Base-by-base conservation (phyloP, 192 early-diverging fungal species). In the Backusella liffmaniae region DNA sequence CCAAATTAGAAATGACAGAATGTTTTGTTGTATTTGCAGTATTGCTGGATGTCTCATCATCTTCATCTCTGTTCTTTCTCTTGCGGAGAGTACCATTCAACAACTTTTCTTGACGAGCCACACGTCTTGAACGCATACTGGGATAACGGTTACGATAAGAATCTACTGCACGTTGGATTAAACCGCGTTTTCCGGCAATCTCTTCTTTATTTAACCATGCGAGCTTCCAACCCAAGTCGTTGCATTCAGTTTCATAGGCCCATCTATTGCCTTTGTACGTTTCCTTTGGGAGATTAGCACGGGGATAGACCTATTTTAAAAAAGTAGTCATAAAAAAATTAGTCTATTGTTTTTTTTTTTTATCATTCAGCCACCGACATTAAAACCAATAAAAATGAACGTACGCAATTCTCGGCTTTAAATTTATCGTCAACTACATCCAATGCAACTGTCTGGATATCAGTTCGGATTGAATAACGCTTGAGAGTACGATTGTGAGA, bases 151-250 rank as follows among this genome's bases (percentile, higher is more conserved):
- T 91, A 36, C 93, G 87, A 56, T 92, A 93, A 69, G 87, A 92
- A 79, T 95, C 93, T 0, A 97, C 96, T 1, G 95, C 96, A 0
- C 92, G 88, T 76, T 96, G 94, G 67, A 97, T 79, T 29, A 96
- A 68, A 21, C 96, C 96, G 13, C 92, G 85, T 35, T 91, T 89
- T 0, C 88, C 93, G 3, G 84, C 76, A 49, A 95, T 83, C 56
- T 87, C 74, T 41, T 85, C 81, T 26, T 84, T 84, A 79, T 97
- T 97, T 35, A 96, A 82, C 80, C 89, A 92, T 3, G 91, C 89
- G 66, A 97, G 84, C 72, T 91, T 90, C 96, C 96, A 96, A 13
- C 94, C 95, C 26, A 96, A 84, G n/a, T 73, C 78, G 68, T 97
- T 97, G 79, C 94, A 96, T 66, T 92, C 89, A 2, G 88, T 94